A percentile compares a stretch with the other conserved stretches of the same genome.
Conservation (phyloP, 495 filamentous ascomycete genomes). For the Rhizodiscina lignyota region DNA sequence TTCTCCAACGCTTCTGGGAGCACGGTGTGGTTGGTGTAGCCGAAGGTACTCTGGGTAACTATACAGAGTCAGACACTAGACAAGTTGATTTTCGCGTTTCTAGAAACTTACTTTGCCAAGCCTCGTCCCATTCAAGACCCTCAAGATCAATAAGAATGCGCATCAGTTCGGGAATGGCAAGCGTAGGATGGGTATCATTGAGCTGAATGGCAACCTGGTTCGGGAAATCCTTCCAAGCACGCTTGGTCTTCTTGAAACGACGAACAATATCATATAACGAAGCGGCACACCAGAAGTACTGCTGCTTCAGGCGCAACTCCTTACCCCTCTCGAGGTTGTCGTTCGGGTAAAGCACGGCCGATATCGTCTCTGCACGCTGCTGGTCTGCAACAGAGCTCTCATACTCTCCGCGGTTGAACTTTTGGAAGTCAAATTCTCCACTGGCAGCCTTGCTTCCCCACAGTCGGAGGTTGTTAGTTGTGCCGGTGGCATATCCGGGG, state of each 20-base stretch:
- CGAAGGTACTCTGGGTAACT: slow-evolving; percentile 49
- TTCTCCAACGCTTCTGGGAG: slow-evolving; percentile 95
- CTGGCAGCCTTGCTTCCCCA: slow-evolving; percentile 96
- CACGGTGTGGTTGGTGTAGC: slow-evolving; percentile 97
- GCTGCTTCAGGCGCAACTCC: slow-evolving; percentile 93
- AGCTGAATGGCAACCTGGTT: slow-evolving; percentile 95
- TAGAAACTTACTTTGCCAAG: slow-evolving; percentile 49
- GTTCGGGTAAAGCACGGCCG: slow-evolving; percentile 92
- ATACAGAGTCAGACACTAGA: slow-evolving; percentile 9
- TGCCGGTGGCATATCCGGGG: slow-evolving; percentile 74
- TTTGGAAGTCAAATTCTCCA: slow-evolving; percentile 98
- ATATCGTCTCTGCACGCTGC: slow-evolving; percentile 93
- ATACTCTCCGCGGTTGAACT: slow-evolving; percentile 97
- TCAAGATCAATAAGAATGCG: slow-evolving; percentile 82
- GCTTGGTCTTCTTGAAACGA: slow-evolving; percentile 91
- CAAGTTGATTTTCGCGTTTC: slow-evolving; percentile 16
- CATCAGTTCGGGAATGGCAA: slow-evolving; percentile 89
- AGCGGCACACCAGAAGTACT: slow-evolving; percentile 99
- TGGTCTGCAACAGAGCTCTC: slow-evolving; percentile 93
- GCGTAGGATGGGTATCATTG: slow-evolving; percentile 93
- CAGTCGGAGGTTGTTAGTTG: slow-evolving; percentile 87
- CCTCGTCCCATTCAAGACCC: slow-evolving; percentile 83
- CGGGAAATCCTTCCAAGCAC: slow-evolving; percentile 80
- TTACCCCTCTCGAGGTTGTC: slow-evolving; percentile 94
- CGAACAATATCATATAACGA: slow-evolving; percentile 92